Conservation (phyloP, 1,284 basidiomycete genomes). For the Inonotus obliquus region DNA sequence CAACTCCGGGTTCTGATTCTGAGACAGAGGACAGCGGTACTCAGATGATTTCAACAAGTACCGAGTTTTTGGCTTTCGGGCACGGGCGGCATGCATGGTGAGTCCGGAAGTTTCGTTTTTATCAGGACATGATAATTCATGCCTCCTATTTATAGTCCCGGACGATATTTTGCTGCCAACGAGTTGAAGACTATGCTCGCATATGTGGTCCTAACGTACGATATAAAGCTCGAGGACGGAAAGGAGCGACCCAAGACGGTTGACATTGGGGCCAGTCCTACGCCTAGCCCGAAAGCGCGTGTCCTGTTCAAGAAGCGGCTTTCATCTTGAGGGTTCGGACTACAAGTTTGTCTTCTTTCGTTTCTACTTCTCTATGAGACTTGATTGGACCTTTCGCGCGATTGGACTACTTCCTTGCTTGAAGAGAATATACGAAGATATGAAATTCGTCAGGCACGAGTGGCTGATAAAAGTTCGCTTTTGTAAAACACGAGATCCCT, state of each 20-base stretch:
- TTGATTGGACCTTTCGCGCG: too few relatives aligned
- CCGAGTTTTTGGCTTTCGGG: conserved; percentile 28
- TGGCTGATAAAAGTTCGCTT: too few relatives aligned
- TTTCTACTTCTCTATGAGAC: too few relatives aligned
- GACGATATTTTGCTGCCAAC: conserved; percentile 42
- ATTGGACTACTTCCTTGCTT: too few relatives aligned
- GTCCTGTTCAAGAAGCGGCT: conserved; percentile 19
- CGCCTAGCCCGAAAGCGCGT: conserved; percentile 17
- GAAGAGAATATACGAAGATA: too few relatives aligned
- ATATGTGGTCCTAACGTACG: conserved; percentile 40
- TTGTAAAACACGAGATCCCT: too few relatives aligned
- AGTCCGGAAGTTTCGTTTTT: neutral
- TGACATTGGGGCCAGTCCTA: conserved; percentile 1
- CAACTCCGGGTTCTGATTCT: neutral
- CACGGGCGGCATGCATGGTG: conserved; percentile 29
- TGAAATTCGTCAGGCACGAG: too few relatives aligned
- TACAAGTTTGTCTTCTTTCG: too few relatives aligned
- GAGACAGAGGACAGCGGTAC: conserved; percentile 1
- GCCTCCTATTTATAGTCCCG: conserved; percentile 29
- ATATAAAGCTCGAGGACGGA: conserved; percentile 36
- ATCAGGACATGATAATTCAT: neutral
- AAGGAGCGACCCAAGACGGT: conserved; percentile 23
- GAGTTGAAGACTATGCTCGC: conserved; percentile 43
- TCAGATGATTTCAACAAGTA: conserved; percentile 25
- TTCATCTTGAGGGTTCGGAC: neutral